These are phyloP conservation scores for Cerioporus squamosus DNA, from an alignment of 1,284 basidiomycete genomes.

Conservation along the genomic window DNA sequence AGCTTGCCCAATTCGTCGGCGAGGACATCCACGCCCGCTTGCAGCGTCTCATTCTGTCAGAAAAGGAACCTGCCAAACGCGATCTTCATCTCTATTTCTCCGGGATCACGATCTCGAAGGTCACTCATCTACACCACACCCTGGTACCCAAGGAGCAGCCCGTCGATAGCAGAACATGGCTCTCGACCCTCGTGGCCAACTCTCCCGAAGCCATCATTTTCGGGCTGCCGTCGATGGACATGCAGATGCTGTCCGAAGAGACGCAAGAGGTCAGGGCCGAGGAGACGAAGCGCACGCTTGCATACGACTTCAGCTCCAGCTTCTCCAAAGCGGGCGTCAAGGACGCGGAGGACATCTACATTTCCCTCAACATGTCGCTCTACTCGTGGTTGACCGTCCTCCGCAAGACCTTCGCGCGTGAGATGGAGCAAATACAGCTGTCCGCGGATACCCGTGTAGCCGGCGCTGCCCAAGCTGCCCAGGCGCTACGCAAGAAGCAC, in stretches of 20 bases:
- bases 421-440: constrained; percentile 73
- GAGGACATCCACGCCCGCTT: constrained; percentile 69
- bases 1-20: constrained; percentile 74
- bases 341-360: constrained; percentile 75
- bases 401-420: constrained; percentile 72
- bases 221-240: constrained; percentile 77
- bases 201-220: constrained; percentile 74
- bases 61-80: constrained; percentile 53
- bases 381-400: constrained; percentile 81
- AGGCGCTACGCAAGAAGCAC: constrained; percentile 28
- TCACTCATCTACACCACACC: constrained; percentile 58
- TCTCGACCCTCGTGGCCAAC: constrained; percentile 56
- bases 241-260: constrained; percentile 77
- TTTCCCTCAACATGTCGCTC: constrained; percentile 78
- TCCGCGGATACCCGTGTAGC: constrained; percentile 53
- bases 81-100: constrained; percentile 73
- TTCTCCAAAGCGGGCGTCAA: constrained; percentile 59
- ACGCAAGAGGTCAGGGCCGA: constrained; percentile 27
- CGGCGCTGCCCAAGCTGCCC: constrained; percentile 2
- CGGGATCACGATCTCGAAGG: constrained; percentile 74
- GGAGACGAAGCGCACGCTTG: constrained; percentile 46
- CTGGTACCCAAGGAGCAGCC: constrained; percentile 42
- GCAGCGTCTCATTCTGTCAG: constrained; percentile 60
- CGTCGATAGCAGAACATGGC: constrained; percentile 55
- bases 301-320: constrained; percentile 75